A percentile compares a stretch with the other conserved stretches of the same genome.
Conservation (phyloP, 1,284 basidiomycete genomes). For the Cryptococcus depauperatus region DNA sequence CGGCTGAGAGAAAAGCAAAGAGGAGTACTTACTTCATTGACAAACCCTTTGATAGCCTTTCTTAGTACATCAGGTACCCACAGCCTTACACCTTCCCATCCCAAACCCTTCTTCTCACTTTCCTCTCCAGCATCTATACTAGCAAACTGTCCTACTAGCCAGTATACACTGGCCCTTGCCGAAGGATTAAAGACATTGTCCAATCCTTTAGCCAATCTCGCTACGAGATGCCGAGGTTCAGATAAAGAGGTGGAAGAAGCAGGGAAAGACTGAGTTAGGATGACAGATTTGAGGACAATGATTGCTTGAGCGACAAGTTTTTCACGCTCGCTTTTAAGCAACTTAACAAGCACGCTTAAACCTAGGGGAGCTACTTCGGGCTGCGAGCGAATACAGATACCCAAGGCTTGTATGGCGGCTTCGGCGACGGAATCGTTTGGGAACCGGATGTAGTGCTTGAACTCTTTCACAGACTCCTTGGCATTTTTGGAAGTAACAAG, state of each 20-base stretch:
- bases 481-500: constrained; percentile 62
- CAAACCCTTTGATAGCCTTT: constrained; percentile 64
- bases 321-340: constrained; percentile 60
- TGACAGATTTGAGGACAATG: constrained; percentile 71
- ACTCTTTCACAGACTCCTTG: constrained; percentile 63
- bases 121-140: constrained; percentile 19
- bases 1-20: no score
- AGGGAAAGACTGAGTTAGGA: constrained; percentile 51
- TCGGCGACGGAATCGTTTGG: constrained; percentile 60
- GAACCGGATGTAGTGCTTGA: constrained; percentile 73
- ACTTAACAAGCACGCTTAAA: constrained; percentile 62
- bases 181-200: constrained; percentile 68
- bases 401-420: constrained; percentile 67
- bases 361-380: constrained; percentile 63
- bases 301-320: constrained; percentile 67
- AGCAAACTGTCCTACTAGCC: constrained; percentile 83
- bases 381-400: constrained; percentile 59
- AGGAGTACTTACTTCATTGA: no score
- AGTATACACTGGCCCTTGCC: constrained; percentile 75
- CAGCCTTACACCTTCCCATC: constrained; percentile 49
- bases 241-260: constrained; percentile 7
- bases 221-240: constrained; percentile 57
- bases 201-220: constrained; percentile 62
- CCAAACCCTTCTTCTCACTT: constrained; percentile 19
- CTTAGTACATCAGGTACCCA: constrained; percentile 84